Percentiles rank a stretch among this genome's conserved stretches.
These are phyloP conservation scores for Synchytrium microbalum DNA, from an alignment of 371 early-diverging fungal genomes.

Conservation along the genomic window DNA sequence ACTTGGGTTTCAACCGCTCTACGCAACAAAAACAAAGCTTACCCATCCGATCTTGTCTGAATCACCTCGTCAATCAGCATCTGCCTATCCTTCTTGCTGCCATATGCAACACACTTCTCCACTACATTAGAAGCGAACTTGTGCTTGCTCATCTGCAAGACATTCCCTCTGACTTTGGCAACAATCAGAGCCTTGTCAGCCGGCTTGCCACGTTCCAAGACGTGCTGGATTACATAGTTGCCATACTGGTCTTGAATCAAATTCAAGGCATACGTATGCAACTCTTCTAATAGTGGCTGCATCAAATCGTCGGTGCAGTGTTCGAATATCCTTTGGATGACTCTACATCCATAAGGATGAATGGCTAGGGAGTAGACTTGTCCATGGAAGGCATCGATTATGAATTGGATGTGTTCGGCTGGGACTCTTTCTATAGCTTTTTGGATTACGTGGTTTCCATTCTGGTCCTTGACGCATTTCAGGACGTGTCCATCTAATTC, in stretches of 20 bases:
- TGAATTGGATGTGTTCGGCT: conserved; percentile 86
- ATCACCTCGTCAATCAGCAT: conserved; percentile 85
- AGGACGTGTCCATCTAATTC: conserved; percentile 93
- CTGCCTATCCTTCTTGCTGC: conserved; percentile 61
- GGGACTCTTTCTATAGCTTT: conserved; percentile 98
- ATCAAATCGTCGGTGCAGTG: conserved; percentile 86
- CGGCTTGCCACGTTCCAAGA: conserved; percentile 88
- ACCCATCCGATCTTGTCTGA: conserved; percentile 65
- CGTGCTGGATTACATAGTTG: conserved; percentile 99
- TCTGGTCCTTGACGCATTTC: conserved; percentile 98
- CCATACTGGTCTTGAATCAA: conserved; percentile 99
- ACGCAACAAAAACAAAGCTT: conserved; percentile 16
- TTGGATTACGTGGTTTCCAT: conserved; percentile 99
- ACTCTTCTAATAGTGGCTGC: conserved; percentile 83
- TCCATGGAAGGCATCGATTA: conserved; percentile 94
- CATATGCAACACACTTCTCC: conserved; percentile 86
- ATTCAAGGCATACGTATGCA: conserved; percentile 79
- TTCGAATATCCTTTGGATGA: conserved; percentile 99
- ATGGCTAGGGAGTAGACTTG: conserved; percentile 94
- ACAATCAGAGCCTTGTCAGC: conserved; percentile 80
- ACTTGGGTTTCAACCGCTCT: neutral
- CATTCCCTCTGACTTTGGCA: conserved; percentile 82
- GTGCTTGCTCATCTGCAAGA: conserved; percentile 85
- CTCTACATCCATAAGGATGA: conserved; percentile 99
- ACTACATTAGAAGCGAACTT: conserved; percentile 99